Conservation (phyloP, 1,284 basidiomycete species). For the Gomphus sp. region DNA sequence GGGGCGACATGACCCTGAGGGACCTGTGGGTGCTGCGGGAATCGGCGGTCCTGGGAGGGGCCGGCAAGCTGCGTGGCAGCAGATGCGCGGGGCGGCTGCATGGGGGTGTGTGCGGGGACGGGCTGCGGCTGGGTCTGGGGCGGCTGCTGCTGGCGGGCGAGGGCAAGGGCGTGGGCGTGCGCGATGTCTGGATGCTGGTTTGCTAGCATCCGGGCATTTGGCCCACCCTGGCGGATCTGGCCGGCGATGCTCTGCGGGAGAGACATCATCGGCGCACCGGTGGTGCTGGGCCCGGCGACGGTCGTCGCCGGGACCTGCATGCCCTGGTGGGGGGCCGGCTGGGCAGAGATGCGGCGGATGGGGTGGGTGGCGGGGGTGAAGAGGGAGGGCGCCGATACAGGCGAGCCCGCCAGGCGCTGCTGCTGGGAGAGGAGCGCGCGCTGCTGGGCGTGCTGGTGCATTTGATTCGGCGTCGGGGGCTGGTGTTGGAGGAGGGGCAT, state of each 20-base stretch:
- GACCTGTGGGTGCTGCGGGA: not conserved
- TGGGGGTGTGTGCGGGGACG: no score
- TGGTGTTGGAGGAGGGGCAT: no score
- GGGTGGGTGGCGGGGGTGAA: not conserved
- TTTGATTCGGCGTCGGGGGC: no score
- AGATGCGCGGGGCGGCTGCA: no score
- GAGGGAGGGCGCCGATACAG: no score
- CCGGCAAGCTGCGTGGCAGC: not conserved
- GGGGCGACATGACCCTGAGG: not conserved
- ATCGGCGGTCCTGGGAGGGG: not conserved
- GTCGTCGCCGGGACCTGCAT: not conserved
- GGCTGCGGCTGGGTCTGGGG: conserved; percentile 11
- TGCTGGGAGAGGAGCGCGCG: not conserved
- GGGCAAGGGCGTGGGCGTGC: conserved; percentile 1
- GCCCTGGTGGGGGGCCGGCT: not conserved
- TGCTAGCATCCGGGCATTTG: not conserved
- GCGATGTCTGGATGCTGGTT: conserved; percentile 1
- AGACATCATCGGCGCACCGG: not conserved
- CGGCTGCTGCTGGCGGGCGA: conserved; percentile 3
- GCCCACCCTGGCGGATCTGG: not conserved
- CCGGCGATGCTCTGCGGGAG: conserved; percentile 4
- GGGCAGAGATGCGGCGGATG: not conserved
- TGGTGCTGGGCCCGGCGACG: no score
- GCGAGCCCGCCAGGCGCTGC: not conserved
- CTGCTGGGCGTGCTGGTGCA: no score